Conservation (phyloP, 225 moss, liverwort and hornwort species). For the Polytrichum formosum region DNA sequence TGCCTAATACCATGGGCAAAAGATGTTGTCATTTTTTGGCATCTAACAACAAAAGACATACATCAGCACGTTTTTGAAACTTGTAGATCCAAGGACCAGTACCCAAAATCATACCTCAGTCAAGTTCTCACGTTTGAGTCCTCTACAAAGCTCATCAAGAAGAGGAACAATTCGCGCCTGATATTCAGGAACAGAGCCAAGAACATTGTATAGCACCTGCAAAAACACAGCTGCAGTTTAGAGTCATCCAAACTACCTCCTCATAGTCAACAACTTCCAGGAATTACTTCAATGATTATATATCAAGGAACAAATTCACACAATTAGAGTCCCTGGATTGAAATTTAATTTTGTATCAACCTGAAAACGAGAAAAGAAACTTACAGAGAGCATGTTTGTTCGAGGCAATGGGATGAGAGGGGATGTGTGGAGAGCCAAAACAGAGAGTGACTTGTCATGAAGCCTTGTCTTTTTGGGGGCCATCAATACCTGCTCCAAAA, state of each 20-base stretch:
- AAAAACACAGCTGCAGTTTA: neutral
- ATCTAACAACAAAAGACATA: neutral
- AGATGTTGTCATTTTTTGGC: neutral
- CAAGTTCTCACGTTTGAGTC: constrained; percentile 58
- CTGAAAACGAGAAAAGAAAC: constrained; percentile 9
- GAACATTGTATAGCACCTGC: constrained; percentile 90
- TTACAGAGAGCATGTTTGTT: constrained; percentile 78
- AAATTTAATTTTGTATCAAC: no score
- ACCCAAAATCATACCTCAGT: constrained; percentile 52
- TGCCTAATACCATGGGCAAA: constrained; percentile 36
- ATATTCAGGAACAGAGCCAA: constrained; percentile 82
- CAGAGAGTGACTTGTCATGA: constrained; percentile 76
- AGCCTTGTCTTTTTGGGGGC: constrained; percentile 71
- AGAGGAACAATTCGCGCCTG: constrained; percentile 59
- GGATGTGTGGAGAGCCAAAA: constrained; percentile 77
- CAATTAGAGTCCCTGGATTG: no score
- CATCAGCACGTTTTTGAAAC: neutral
- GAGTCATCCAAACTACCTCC: no score
- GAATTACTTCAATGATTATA: no score
- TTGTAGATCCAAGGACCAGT: neutral
- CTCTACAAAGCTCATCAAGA: constrained; percentile 78
- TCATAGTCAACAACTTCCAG: neutral
- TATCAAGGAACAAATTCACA: no score
- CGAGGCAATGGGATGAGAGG: constrained; percentile 75
- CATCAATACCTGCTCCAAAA: constrained; percentile 80